Conservation (phyloP, 768 basidiomycete species). For the Mycena pura region DNA sequence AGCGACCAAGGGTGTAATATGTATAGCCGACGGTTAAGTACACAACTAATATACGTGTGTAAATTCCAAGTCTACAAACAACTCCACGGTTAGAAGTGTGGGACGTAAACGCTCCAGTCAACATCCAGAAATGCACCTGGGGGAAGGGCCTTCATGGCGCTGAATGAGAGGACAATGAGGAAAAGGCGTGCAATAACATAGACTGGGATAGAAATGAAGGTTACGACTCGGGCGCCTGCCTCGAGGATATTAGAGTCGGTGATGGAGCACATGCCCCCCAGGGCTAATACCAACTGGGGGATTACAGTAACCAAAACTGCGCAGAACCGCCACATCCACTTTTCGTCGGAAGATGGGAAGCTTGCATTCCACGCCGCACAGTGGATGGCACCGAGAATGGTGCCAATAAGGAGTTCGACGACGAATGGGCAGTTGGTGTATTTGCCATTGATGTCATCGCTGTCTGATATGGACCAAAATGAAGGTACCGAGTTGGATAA, state of each 20-base stretch:
- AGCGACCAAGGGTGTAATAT: too few relatives aligned
- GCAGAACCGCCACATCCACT: background rate
- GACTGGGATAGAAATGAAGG: too few relatives aligned
- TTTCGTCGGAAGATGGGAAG: background rate
- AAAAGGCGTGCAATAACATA: background rate
- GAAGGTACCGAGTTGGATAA: too few relatives aligned
- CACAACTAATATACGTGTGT: too few relatives aligned
- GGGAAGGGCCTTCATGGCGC: background rate
- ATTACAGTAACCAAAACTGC: background rate
- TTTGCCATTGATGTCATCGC: too few relatives aligned
- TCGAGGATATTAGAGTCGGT: too few relatives aligned
- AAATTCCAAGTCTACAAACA: too few relatives aligned
- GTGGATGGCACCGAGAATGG: background rate
- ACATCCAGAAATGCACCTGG: background rate
- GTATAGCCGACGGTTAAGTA: too few relatives aligned
- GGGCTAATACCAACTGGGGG: too few relatives aligned
- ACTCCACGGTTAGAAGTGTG: background rate
- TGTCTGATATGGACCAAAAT: too few relatives aligned
- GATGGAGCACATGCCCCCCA: too few relatives aligned
- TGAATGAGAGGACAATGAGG: background rate
- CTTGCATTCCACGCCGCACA: background rate
- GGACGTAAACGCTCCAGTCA: background rate
- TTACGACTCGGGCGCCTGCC: too few relatives aligned
- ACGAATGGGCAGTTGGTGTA: background rate
- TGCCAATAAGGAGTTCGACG: background rate